phyloP scores from a whole-genome alignment of 805 yeast genomes.

The Lipomyces yamadae region DNA sequence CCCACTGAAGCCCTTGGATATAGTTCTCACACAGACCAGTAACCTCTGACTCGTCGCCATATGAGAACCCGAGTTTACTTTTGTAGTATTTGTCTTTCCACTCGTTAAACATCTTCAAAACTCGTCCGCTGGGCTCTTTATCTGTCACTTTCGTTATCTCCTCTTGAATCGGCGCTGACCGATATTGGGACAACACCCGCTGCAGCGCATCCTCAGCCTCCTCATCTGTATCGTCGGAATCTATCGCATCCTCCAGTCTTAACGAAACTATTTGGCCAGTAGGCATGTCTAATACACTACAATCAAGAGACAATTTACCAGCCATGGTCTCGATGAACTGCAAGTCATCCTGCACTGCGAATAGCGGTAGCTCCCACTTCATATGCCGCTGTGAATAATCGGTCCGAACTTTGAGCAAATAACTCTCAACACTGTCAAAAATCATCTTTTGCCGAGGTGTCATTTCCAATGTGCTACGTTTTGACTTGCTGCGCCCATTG shows the following conservation, averaged over 20 bases:
- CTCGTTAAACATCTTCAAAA: constrained; percentile 73
- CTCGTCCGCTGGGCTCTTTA: constrained; percentile 56
- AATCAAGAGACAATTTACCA: constrained; percentile 15
- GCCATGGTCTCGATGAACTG: constrained; percentile 27
- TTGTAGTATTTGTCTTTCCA: constrained; percentile 91
- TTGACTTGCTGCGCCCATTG: constrained; percentile 5
- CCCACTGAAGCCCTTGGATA: constrained; percentile 97
- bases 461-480: constrained; percentile 59
- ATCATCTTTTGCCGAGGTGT: constrained; percentile 66
- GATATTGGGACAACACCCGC: constrained; percentile 54
- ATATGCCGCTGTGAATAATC: background rate
- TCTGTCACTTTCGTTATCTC: constrained; percentile 44
- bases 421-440: constrained; percentile 45
- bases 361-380: constrained; percentile 23
- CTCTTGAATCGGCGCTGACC: constrained; percentile 23
- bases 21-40: constrained; percentile 75
- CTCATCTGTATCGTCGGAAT: constrained; percentile 67
- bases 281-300: background rate
- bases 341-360: constrained; percentile 17
- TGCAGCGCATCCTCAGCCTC: constrained; percentile 64
- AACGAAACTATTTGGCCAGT: constrained; percentile 18
- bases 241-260: constrained; percentile 55
- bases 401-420: constrained; percentile 14
- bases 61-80: constrained; percentile 73
- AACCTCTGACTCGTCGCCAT: constrained; percentile 62